These are phyloP conservation scores for Teunomyces cretensis DNA, from an alignment of 805 yeast genomes.

Conservation along the genomic window DNA sequence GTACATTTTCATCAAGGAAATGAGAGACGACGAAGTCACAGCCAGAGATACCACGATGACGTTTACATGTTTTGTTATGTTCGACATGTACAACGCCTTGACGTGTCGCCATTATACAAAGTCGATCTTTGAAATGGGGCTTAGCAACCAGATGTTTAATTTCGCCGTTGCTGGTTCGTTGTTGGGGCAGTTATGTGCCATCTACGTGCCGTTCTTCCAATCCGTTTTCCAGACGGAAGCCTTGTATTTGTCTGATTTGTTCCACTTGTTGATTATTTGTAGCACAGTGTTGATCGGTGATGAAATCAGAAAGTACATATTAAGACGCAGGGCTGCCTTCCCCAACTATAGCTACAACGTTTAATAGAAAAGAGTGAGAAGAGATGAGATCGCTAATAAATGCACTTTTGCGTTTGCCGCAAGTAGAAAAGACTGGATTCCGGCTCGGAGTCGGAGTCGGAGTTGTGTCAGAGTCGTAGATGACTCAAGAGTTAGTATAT, in stretches of 20 bases:
- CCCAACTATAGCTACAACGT: constrained; percentile 14
- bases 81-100: constrained; percentile 95
- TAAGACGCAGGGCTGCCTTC: constrained; percentile 20
- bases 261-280: constrained; percentile 60
- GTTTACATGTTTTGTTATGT: constrained; percentile 92
- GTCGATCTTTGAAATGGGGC: constrained; percentile 79
- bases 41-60: constrained; percentile 99
- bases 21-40: constrained; percentile 80
- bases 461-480: no score
- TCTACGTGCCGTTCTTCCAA: constrained; percentile 92
- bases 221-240: constrained; percentile 94
- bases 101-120: constrained; percentile 87
- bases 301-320: constrained; percentile 65
- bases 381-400: background rate
- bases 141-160: constrained; percentile 87
- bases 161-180: constrained; percentile 86
- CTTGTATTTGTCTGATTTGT: constrained; percentile 64
- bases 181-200: constrained; percentile 88
- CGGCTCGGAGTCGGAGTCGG: no score
- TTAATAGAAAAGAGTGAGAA: constrained; percentile 5
- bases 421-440: no score
- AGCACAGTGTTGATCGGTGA: constrained; percentile 85
- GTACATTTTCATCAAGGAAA: constrained; percentile 80
- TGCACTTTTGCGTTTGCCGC: background rate
- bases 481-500: no score